Evolutionary conservation across 2,329 filamentous ascomycete species (phyloP).

Genomic region (Curvularia sp.): DNA sequence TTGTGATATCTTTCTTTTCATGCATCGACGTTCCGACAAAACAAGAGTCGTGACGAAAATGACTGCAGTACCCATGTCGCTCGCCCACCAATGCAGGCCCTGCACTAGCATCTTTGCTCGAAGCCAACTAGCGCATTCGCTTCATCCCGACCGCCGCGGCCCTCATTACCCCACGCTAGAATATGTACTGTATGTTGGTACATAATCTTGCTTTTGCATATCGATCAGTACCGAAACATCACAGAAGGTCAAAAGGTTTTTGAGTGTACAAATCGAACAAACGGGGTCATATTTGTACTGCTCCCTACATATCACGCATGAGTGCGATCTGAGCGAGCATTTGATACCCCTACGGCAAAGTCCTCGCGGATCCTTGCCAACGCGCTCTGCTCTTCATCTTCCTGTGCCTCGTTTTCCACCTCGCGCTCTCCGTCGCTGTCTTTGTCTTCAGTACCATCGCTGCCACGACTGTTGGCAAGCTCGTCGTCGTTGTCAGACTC

Average conservation of each 20-base stretch:
- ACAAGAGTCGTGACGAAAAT: conserved; percentile 15
- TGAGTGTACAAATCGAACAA: no score
- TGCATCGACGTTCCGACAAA: background rate
- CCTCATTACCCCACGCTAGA: background rate
- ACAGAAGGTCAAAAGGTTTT: background rate
- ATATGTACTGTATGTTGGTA: background rate
- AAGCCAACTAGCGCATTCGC: conserved; percentile 12
- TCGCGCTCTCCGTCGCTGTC: conserved; percentile 2
- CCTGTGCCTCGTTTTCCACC: conserved; percentile 3
- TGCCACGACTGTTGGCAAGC: background rate
- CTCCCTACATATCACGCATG: background rate
- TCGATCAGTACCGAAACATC: background rate
- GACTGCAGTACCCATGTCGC: conserved; percentile 11
- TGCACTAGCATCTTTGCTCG: background rate
- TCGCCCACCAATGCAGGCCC: background rate
- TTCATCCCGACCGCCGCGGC: conserved; percentile 10
- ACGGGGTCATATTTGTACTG: background rate
- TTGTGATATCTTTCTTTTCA: background rate
- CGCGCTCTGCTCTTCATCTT: conserved; percentile 18
- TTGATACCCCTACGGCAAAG: conserved; percentile 20
- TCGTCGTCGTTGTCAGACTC: conserved; percentile 21
- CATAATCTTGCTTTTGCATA: background rate
- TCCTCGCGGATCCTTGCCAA: conserved; percentile 24
- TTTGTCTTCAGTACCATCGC: background rate
- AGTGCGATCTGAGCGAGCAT: conserved; percentile 7